Percentiles rank a stretch among this genome's conserved stretches.
phyloP scores from a whole-genome alignment of 2,329 filamentous ascomycete species.

The Epichloe sylvatica region DNA sequence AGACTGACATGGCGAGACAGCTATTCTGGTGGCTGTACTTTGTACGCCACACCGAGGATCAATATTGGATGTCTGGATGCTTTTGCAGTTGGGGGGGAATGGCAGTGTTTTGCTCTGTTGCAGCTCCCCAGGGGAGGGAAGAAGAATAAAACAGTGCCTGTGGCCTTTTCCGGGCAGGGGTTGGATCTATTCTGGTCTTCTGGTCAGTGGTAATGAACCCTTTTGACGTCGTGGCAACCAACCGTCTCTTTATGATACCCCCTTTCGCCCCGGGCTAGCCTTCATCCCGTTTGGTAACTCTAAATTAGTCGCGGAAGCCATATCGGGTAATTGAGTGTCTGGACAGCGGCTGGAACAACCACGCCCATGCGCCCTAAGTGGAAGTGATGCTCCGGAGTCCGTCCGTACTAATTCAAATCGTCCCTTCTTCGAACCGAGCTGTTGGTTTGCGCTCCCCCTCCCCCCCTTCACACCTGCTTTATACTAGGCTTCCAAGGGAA shows the following conservation, averaged over 20 bases:
- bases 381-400: not conserved
- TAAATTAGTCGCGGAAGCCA: not conserved
- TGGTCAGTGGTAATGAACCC: not conserved
- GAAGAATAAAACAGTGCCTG: no score
- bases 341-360: not conserved
- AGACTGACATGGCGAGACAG: no score
- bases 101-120: no score
- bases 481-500: not conserved
- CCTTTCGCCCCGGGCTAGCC: not conserved
- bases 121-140: no score
- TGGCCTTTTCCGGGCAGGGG: not conserved
- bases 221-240: not conserved
- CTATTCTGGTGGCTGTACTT: no score
- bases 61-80: no score
- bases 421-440: not conserved
- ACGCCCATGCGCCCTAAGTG: not conserved
- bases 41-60: no score
- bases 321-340: not conserved
- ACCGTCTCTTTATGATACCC: not conserved
- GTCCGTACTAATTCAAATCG: not conserved
- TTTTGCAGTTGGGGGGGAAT: no score
- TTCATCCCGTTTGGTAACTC: not conserved
- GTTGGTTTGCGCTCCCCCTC: not conserved
- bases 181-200: not conserved
- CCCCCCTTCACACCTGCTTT: no score